Percentiles rank a stretch among this genome's conserved stretches.
Conservation (phyloP, 2,329 filamentous ascomycete species). For the Fusarium sp. region DNA sequence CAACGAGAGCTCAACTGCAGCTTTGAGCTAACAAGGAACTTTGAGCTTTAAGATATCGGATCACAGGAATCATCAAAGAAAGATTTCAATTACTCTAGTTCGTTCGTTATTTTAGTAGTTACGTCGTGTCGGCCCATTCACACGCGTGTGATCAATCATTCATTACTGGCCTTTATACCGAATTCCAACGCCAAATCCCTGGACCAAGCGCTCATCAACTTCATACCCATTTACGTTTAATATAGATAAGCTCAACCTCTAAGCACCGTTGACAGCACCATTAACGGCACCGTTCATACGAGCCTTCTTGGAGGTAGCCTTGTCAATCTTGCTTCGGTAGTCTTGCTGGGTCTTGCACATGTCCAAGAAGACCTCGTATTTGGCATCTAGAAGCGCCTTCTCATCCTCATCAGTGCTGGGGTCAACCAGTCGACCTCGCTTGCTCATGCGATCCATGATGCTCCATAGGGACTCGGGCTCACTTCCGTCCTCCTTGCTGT, state of each 20-base stretch:
- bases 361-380: slow-evolving; percentile 96
- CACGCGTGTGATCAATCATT: slow-evolving; percentile 29
- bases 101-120: slow-evolving; percentile 17
- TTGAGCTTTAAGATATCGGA: not conserved
- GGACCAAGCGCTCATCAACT: slow-evolving; percentile 23
- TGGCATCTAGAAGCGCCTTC: slow-evolving; percentile 83
- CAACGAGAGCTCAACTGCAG: slow-evolving; percentile 8
- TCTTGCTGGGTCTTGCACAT: slow-evolving; percentile 87
- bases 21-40: not conserved
- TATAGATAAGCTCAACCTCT: slow-evolving; percentile 14
- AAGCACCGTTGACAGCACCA: slow-evolving; percentile 49
- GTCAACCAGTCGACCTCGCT: slow-evolving; percentile 85
- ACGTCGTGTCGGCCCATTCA: slow-evolving; percentile 10
- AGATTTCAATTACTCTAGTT: slow-evolving; percentile 24
- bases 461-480: slow-evolving; percentile 90
- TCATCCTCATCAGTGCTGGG: slow-evolving; percentile 78
- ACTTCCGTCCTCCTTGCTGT: slow-evolving; percentile 72
- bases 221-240: slow-evolving; percentile 4
- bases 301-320: slow-evolving; percentile 59
- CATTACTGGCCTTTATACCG: slow-evolving; percentile 25
- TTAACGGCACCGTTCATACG: slow-evolving; percentile 49
- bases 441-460: slow-evolving; percentile 98
- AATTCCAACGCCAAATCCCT: slow-evolving; percentile 26
- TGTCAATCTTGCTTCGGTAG: slow-evolving; percentile 84
- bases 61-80: slow-evolving; percentile 1